These are phyloP conservation scores for Paramarasmius palmivorus DNA, from an alignment of 1,284 basidiomycete genomes.

Conservation along the genomic window DNA sequence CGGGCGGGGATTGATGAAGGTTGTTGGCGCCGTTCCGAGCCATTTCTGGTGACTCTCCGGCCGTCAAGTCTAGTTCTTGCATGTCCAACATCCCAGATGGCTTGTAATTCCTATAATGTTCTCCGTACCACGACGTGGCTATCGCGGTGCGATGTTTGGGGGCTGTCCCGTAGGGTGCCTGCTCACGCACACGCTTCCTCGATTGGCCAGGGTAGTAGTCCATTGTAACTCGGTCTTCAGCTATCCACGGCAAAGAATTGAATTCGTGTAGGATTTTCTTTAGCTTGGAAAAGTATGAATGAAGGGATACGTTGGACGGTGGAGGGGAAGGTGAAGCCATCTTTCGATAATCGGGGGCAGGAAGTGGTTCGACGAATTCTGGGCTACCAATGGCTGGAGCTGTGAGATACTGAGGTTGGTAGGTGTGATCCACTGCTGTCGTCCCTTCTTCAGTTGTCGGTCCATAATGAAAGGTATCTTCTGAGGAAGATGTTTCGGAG, in stretches of 20 bases:
- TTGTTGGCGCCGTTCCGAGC: background rate
- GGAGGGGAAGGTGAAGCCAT: conserved; percentile 31
- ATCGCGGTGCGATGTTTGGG: background rate
- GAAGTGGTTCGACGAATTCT: conserved; percentile 23
- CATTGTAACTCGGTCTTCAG: conserved; percentile 34
- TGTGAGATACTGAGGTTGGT: too few relatives aligned
- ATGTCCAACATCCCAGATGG: background rate
- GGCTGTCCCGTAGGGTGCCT: background rate
- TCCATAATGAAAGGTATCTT: conserved; percentile 1
- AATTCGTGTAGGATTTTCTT: conserved; percentile 29
- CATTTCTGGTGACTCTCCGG: background rate
- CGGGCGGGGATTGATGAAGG: too few relatives aligned
- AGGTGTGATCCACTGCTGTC: conserved; percentile 24
- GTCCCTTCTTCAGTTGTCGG: conserved; percentile 17
- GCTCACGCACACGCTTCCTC: conserved; percentile 2
- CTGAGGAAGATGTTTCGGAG: background rate
- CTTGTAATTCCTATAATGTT: background rate
- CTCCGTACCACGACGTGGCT: background rate
- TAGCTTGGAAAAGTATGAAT: conserved; percentile 31
- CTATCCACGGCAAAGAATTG: conserved; percentile 37
- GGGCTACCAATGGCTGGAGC: conserved; percentile 17
- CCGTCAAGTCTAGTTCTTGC: background rate
- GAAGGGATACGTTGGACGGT: conserved; percentile 27
- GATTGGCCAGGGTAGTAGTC: conserved; percentile 37
- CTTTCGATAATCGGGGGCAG: conserved; percentile 33